phyloP scores from a whole-genome alignment of 371 early-diverging fungal species.

The Ordospora colligata region DNA sequence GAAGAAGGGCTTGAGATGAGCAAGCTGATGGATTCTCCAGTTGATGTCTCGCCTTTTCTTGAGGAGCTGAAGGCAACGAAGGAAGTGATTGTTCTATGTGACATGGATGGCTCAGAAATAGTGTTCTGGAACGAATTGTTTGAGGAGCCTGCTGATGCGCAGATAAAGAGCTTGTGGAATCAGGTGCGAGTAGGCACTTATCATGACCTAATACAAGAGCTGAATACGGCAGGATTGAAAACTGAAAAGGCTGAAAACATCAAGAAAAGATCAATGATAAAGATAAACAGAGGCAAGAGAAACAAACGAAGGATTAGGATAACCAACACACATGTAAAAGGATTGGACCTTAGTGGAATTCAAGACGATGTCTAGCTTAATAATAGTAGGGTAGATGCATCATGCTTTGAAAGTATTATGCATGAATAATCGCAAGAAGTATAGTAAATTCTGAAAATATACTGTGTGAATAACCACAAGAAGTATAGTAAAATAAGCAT shows the following conservation, averaged over 20 bases:
- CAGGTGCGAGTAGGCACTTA: constrained; percentile 54
- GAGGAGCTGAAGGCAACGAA: constrained; percentile 38
- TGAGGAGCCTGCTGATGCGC: constrained; percentile 17
- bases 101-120: constrained; percentile 57
- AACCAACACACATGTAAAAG: constrained; percentile 62
- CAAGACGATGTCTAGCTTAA: constrained; percentile 18
- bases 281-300: constrained; percentile 48
- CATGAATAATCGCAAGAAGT: too few species aligned
- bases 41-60: constrained; percentile 49
- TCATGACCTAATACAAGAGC: constrained; percentile 53
- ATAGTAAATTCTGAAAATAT: too few species aligned
- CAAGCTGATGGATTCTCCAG: constrained; percentile 52
- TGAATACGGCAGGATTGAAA: constrained; percentile 55
- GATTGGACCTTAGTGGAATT: constrained; percentile 42
- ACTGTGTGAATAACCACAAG: too few species aligned
- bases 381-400: too few species aligned
- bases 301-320: constrained; percentile 60
- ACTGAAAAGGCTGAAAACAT: constrained; percentile 32
- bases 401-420: too few species aligned
- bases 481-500: too few species aligned
- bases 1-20: constrained; percentile 56
- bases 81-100: constrained; percentile 57
- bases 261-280: constrained; percentile 38
- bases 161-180: constrained; percentile 51
- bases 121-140: constrained; percentile 56